Percentiles rank a stretch among this genome's conserved stretches.
These are phyloP conservation scores for Plantago major DNA, from an alignment of 257 asterid species.

Conservation along the genomic window DNA sequence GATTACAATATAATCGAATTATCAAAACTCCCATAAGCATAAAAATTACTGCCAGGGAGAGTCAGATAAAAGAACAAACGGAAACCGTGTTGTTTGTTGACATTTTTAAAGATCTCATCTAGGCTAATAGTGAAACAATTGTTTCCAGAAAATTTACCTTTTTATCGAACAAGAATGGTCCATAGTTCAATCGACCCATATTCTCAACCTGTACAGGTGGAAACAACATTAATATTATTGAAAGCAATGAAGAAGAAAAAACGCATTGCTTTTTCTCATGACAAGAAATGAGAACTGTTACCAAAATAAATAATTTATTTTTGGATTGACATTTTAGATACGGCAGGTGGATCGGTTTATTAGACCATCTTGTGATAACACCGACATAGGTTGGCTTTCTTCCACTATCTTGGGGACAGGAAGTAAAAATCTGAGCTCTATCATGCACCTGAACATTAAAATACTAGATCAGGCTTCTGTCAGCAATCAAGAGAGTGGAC, in stretches of 20 bases:
- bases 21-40: too few relatives aligned
- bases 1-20: too few relatives aligned
- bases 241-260: neutral
- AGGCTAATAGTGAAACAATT: neutral
- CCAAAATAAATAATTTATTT: conserved; percentile 62
- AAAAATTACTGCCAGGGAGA: too few relatives aligned
- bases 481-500: conserved; percentile 5
- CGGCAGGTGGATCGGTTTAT: conserved; percentile 60
- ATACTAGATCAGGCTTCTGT: conserved; percentile 12
- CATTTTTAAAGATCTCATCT: neutral
- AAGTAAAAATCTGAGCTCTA: conserved; percentile 87
- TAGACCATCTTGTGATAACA: conserved; percentile 71
- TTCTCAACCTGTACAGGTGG: conserved; percentile 69
- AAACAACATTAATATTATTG: conserved; percentile 12
- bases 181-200: conserved; percentile 96
- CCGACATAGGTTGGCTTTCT: conserved; percentile 62
- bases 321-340: conserved; percentile 40
- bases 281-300: conserved; percentile 26
- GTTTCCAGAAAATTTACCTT: conserved; percentile 49
- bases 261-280: neutral
- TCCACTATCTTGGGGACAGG: conserved; percentile 54
- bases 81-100: neutral
- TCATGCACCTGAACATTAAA: conserved; percentile 68
- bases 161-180: conserved; percentile 63
- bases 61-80: too few relatives aligned